Percentiles rank a stretch among this genome's conserved stretches.
phyloP scores from a whole-genome alignment of 441 rosid genomes.

The Populus tomentosa region DNA sequence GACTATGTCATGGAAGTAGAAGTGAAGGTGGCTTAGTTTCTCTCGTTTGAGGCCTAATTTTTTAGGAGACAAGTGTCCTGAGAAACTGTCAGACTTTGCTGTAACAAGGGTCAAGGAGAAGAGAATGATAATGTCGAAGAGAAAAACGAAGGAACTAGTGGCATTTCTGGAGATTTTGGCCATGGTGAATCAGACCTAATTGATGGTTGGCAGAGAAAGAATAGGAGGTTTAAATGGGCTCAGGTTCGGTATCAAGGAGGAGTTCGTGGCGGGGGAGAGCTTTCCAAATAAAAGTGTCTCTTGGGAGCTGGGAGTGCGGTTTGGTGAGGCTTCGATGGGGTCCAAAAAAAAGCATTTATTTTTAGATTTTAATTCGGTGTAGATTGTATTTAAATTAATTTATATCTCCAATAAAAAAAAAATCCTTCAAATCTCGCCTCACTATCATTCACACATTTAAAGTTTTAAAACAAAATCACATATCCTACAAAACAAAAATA shows the following conservation, averaged over 20 bases:
- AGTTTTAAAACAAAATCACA: too few relatives aligned
- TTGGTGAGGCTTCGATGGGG: too few relatives aligned
- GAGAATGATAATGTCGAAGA: background rate
- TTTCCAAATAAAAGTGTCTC: too few relatives aligned
- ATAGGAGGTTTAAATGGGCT: background rate
- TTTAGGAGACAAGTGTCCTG: conserved; percentile 9
- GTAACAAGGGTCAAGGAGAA: background rate
- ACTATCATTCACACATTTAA: too few relatives aligned
- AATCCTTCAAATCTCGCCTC: too few relatives aligned
- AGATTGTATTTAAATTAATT: too few relatives aligned
- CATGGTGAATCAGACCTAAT: background rate
- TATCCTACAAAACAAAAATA: too few relatives aligned
- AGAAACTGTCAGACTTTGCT: conserved; percentile 18
- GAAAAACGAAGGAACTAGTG: background rate
- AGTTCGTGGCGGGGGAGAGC: too few relatives aligned
- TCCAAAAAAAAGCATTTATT: too few relatives aligned
- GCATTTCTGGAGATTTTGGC: background rate
- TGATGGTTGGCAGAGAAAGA: background rate
- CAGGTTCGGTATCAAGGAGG: background rate
- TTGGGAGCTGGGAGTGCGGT: too few relatives aligned
- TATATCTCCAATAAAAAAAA: too few relatives aligned
- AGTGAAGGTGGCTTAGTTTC: conserved; percentile 43
- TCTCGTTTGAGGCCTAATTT: conserved; percentile 25
- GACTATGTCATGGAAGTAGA: conserved; percentile 42
- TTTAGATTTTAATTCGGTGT: too few relatives aligned